These are phyloP conservation scores for Coemansia sp. DNA, from an alignment of 192 early-diverging fungal genomes.

Conservation along the genomic window DNA sequence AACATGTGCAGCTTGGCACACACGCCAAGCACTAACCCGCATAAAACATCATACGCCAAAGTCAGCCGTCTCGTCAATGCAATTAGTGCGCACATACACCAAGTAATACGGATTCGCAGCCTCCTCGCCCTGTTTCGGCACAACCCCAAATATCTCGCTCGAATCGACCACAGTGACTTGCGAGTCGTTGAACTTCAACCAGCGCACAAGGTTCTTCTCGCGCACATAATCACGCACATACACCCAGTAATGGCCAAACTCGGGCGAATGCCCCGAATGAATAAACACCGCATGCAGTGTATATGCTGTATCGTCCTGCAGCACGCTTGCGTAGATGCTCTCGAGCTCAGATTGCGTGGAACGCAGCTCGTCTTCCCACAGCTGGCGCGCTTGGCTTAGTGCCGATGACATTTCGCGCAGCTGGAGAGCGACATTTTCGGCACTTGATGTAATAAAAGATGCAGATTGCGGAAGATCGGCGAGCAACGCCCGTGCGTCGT, in stretches of 20 bases:
- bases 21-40: no score
- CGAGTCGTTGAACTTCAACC: constrained; percentile 78
- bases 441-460: background rate
- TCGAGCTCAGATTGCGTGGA: constrained; percentile 10
- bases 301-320: constrained; percentile 49
- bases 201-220: constrained; percentile 43
- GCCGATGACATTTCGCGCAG: constrained; percentile 5
- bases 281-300: constrained; percentile 77
- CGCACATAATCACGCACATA: constrained; percentile 63
- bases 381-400: constrained; percentile 9
- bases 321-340: constrained; percentile 21
- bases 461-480: constrained; percentile 18
- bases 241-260: constrained; percentile 79
- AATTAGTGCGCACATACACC: constrained; percentile 60
- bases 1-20: background rate
- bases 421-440: constrained; percentile 4
- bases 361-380: constrained; percentile 19
- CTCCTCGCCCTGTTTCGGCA: constrained; percentile 47
- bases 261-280: constrained; percentile 64
- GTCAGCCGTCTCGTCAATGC: constrained; percentile 14
- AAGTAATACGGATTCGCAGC: constrained; percentile 70
- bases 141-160: constrained; percentile 59
- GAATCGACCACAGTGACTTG: constrained; percentile 60
- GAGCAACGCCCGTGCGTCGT: constrained; percentile 15
- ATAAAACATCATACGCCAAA: constrained; percentile 5